Percentiles rank a stretch among this genome's conserved stretches.
These are phyloP conservation scores for Colletotrichum coccodes DNA, from an alignment of 2,329 filamentous ascomycete genomes.

Conservation along the genomic window DNA sequence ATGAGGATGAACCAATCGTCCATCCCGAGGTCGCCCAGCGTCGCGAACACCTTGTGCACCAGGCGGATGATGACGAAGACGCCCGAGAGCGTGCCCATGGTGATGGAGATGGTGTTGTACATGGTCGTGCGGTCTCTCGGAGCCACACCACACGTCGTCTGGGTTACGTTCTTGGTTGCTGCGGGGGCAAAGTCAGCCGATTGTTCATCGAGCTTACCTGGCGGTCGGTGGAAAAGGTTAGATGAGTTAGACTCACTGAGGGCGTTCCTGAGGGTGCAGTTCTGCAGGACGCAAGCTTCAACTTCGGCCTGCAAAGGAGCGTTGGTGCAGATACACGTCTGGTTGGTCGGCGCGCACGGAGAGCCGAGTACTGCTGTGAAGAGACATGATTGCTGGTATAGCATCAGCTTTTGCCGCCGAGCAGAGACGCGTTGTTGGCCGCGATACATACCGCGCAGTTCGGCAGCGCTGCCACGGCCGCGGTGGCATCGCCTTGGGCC, in stretches of 20 bases:
- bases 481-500: slow-evolving; percentile 20
- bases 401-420: neutral
- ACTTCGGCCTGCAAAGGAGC: slow-evolving; percentile 37
- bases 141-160: slow-evolving; percentile 40
- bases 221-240: neutral
- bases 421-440: neutral
- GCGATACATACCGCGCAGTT: slow-evolving; percentile 44
- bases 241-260: slow-evolving; percentile 39
- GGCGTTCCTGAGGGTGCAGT: slow-evolving; percentile 43
- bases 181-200: slow-evolving; percentile 3
- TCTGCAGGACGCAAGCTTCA: slow-evolving; percentile 39
- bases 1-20: slow-evolving; percentile 50
- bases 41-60: slow-evolving; percentile 45
- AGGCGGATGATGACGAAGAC: slow-evolving; percentile 55
- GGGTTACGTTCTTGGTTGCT: slow-evolving; percentile 35
- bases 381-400: slow-evolving; percentile 40
- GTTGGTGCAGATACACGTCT: slow-evolving; percentile 45
- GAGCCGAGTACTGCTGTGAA: slow-evolving; percentile 37
- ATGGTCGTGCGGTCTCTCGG: slow-evolving; percentile 44
- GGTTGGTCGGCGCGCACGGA: slow-evolving; percentile 39
- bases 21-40: slow-evolving; percentile 46
- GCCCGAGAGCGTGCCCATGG: slow-evolving; percentile 46
- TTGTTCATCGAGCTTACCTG: neutral
- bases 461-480: slow-evolving; percentile 38
- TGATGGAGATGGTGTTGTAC: slow-evolving; percentile 45